Conservation (phyloP, 225 moss, liverwort and hornwort species). For the Straminergon stramineum region DNA sequence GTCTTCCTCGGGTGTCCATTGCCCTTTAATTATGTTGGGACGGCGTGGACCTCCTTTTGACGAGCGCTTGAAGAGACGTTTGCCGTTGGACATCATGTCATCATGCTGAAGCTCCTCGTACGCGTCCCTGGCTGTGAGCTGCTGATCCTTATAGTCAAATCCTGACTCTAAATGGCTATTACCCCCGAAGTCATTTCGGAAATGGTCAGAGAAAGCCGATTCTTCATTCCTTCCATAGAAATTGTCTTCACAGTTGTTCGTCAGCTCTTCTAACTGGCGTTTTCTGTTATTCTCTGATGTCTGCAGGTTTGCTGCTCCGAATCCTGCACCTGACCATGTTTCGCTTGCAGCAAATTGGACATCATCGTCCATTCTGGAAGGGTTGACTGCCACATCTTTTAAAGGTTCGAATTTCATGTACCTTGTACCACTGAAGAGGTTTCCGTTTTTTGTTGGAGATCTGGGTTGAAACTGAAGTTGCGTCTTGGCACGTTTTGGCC, state of each 20-base stretch:
- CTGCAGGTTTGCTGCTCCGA: constrained; percentile 44
- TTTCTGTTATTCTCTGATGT: constrained; percentile 41
- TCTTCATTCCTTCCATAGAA: neutral
- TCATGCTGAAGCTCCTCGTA: constrained; percentile 50
- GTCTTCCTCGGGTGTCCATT: constrained; percentile 94
- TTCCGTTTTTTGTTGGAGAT: neutral
- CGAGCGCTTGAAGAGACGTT: constrained; percentile 72
- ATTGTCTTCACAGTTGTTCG: neutral
- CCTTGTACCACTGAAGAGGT: neutral
- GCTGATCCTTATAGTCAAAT: constrained; percentile 9
- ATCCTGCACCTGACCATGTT: constrained; percentile 27
- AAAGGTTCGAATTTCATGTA: neutral
- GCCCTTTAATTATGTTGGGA: constrained; percentile 93
- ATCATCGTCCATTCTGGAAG: neutral
- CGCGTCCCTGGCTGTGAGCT: constrained; percentile 44
- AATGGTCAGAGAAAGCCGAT: neutral
- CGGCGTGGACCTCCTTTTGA: constrained; percentile 89
- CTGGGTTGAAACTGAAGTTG: neutral
- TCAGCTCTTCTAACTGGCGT: neutral
- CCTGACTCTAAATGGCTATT: neutral
- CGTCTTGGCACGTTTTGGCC: neutral
- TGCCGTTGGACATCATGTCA: constrained; percentile 12
- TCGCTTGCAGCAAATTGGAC: neutral
- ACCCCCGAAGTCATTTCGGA: neutral
- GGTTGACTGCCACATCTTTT: neutral